Evolutionary conservation across 78 protist genomes (phyloP).

Genomic region (Dictyostelium citrinum): DNA sequence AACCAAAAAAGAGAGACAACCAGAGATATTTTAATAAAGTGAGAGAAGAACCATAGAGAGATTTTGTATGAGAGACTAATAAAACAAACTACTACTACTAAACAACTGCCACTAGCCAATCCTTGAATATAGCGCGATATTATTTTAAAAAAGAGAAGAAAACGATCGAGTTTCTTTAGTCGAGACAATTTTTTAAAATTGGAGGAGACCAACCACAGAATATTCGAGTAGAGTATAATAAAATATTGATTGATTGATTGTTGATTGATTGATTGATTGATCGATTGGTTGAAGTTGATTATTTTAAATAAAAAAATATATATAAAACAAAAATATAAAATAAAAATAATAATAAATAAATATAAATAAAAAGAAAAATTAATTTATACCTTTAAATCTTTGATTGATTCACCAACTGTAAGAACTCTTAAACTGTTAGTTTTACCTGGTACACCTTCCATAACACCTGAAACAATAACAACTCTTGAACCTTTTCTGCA

Average conservation of each 20-base stretch:
- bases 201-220: background rate
- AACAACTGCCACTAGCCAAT: background rate
- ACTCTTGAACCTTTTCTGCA: conserved; percentile 56
- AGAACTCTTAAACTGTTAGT: conserved; percentile 61
- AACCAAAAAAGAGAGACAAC: background rate
- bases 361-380: background rate
- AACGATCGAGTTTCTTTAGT: background rate
- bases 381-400: conserved; percentile 1
- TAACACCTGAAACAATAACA: conserved; percentile 74
- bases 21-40: background rate
- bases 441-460: conserved; percentile 79
- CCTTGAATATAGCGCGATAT: background rate
- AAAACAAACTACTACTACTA: background rate
- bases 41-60: background rate
- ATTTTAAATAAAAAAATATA: background rate
- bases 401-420: conserved; percentile 36
- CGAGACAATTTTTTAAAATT: background rate
- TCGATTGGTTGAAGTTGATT: background rate
- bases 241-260: background rate
- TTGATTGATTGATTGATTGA: background rate
- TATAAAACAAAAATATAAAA: background rate
- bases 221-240: background rate
- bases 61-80: background rate
- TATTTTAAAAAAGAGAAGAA: background rate
- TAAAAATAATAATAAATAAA: background rate